Evolutionary conservation across 1,139 yeast genomes (phyloP).

Genomic region (Keqinozyma sinolaborantium): DNA sequence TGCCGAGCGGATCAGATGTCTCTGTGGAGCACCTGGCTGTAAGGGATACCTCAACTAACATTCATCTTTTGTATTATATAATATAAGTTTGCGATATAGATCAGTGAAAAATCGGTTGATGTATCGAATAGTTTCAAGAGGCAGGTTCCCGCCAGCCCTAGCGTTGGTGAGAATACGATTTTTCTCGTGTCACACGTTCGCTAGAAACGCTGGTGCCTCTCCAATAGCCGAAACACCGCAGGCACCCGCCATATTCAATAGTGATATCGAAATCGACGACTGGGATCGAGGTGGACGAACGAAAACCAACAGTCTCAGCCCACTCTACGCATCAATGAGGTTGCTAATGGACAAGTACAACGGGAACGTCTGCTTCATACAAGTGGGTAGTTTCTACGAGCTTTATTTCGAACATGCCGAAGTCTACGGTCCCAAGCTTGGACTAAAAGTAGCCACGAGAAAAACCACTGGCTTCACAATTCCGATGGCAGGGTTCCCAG

Average conservation of each 20-base stretch:
- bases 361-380: conserved; percentile 76
- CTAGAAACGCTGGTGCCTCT: no score
- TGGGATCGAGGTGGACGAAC: conserved; percentile 46
- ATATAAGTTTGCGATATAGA: not conserved
- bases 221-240: no score
- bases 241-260: no score
- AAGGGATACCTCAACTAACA: conserved; percentile 79
- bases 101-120: not conserved
- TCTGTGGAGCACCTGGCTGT: conserved; percentile 94
- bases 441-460: conserved; percentile 46
- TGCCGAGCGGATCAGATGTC: conserved; percentile 84
- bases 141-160: no score
- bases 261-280: no score
- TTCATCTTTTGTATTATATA: not conserved
- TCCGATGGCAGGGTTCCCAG: conserved; percentile 93
- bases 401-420: conserved; percentile 86
- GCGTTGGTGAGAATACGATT: no score
- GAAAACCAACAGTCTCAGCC: conserved; percentile 26
- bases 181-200: no score
- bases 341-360: conserved; percentile 38
- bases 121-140: no score
- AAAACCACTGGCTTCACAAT: conserved; percentile 47
- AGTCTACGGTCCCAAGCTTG: conserved; percentile 65
- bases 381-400: conserved; percentile 89
- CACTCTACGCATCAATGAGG: conserved; percentile 33